A percentile compares a stretch with the other conserved stretches of the same genome.
Evolutionary conservation across 257 asterid genomes (phyloP).

Genomic region (Linderniella brevidens): DNA sequence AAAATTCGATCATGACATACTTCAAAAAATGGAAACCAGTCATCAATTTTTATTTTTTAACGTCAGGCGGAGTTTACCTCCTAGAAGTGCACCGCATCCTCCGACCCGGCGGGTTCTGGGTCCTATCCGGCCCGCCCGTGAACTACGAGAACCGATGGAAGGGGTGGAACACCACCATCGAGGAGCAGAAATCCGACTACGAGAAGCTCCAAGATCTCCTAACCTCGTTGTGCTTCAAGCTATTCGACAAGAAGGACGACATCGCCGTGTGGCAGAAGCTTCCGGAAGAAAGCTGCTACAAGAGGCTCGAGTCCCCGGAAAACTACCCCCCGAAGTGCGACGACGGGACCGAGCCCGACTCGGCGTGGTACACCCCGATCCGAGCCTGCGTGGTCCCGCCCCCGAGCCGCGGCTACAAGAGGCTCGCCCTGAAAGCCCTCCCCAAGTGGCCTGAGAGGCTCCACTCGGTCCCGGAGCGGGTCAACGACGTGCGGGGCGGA

Average conservation of each 20-base stretch:
- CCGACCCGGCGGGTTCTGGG: slow-evolving; percentile 99
- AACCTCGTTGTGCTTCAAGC: slow-evolving; percentile 78
- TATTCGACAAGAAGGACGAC: slow-evolving; percentile 81
- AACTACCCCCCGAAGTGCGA: slow-evolving; percentile 73
- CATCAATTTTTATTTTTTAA: background rate
- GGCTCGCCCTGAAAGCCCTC: slow-evolving; percentile 39
- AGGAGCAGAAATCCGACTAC: slow-evolving; percentile 69
- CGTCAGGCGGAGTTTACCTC: slow-evolving; percentile 93
- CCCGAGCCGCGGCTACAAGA: slow-evolving; percentile 43
- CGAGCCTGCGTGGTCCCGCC: slow-evolving; percentile 79
- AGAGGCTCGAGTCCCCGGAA: slow-evolving; percentile 62
- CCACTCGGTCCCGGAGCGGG: slow-evolving; percentile 65
- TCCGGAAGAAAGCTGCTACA: slow-evolving; percentile 52
- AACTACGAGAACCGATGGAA: slow-evolving; percentile 87
- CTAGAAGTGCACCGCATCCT: slow-evolving; percentile 81
- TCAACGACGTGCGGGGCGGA: slow-evolving; percentile 62
- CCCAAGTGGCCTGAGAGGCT: slow-evolving; percentile 78
- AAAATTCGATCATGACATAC: too few relatives aligned
- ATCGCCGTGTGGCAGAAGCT: slow-evolving; percentile 92
- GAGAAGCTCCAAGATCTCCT: slow-evolving; percentile 74
- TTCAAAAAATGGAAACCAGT: too few relatives aligned
- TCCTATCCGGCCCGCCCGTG: slow-evolving; percentile 92
- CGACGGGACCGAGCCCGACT: slow-evolving; percentile 89
- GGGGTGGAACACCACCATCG: slow-evolving; percentile 95
- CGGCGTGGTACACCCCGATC: slow-evolving; percentile 97